These are phyloP conservation scores for Blastobotrys buckinghamii DNA, from an alignment of 1,139 yeast genomes.

Conservation along the genomic window DNA sequence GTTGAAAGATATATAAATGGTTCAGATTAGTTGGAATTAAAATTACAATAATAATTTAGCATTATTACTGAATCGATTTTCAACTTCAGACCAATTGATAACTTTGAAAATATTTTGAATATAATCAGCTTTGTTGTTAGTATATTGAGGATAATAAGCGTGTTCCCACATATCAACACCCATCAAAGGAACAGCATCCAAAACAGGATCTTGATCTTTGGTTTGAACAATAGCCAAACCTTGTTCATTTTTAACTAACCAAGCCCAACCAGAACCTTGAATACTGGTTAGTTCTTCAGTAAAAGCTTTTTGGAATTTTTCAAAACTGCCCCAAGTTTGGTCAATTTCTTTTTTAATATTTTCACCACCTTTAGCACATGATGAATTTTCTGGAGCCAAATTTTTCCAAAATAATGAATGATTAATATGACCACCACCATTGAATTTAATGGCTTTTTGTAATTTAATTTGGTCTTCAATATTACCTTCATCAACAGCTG, in stretches of 20 bases:
- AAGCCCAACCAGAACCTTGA: conserved; percentile 50
- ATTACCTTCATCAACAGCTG: conserved; percentile 59
- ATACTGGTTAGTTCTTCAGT: conserved; percentile 41
- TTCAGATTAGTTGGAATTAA: background rate
- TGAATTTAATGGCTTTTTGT: conserved; percentile 78
- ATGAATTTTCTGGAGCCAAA: conserved; percentile 65
- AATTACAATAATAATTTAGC: conserved; percentile 6
- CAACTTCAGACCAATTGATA: conserved; percentile 46
- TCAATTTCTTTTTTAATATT: conserved; percentile 27
- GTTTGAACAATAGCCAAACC: conserved; percentile 44
- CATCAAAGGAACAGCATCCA: conserved; percentile 34
- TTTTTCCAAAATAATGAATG: conserved; percentile 85
- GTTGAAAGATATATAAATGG: no score
- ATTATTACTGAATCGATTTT: conserved; percentile 31
- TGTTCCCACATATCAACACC: conserved; percentile 51
- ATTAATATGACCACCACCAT: conserved; percentile 89
- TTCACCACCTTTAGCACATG: conserved; percentile 53
- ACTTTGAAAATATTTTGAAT: conserved; percentile 47
- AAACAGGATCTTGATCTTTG: conserved; percentile 43
- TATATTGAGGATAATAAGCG: conserved; percentile 47
- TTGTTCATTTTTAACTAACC: conserved; percentile 41
- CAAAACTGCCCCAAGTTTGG: conserved; percentile 41
- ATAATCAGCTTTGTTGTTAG: conserved; percentile 44
- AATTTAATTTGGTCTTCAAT: conserved; percentile 58
- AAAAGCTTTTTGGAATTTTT: conserved; percentile 37